These are phyloP conservation scores for Starmerella roubikii DNA, from an alignment of 805 yeast species.

Conservation along the genomic window DNA sequence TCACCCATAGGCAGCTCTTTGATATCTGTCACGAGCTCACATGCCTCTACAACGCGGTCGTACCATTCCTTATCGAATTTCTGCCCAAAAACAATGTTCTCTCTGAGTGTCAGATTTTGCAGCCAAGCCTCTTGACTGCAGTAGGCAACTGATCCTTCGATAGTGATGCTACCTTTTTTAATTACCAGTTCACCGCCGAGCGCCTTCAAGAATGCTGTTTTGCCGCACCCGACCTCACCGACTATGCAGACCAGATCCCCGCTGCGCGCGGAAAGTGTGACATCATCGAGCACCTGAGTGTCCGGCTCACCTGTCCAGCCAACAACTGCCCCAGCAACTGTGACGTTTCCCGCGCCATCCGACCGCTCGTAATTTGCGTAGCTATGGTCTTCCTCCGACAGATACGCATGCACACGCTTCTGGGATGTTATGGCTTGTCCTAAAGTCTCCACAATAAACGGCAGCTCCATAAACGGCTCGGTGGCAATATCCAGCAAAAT, in stretches of 20 bases:
- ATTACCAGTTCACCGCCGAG: conserved; percentile 71
- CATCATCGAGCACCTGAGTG: conserved; percentile 51
- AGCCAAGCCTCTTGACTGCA: conserved; percentile 90
- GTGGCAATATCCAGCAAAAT: conserved; percentile 47
- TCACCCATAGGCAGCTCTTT: conserved; percentile 58
- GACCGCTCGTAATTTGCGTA: conserved; percentile 4
- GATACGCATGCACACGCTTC: conserved; percentile 11
- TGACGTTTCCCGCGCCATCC: neutral
- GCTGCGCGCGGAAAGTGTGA: conserved; percentile 54
- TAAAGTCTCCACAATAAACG: conserved; percentile 5
- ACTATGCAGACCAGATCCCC: conserved; percentile 75
- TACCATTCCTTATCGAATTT: conserved; percentile 39
- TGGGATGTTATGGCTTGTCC: conserved; percentile 9
- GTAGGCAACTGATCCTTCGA: conserved; percentile 70
- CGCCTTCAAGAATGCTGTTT: conserved; percentile 67
- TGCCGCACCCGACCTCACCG: conserved; percentile 82
- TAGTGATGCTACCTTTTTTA: conserved; percentile 53
- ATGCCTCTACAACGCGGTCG: conserved; percentile 40
- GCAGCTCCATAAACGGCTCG: conserved; percentile 10
- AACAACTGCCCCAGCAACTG: neutral
- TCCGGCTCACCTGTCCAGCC: conserved; percentile 20
- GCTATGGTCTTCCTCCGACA: conserved; percentile 7
- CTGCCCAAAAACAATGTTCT: conserved; percentile 56
- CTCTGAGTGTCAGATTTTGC: conserved; percentile 77
- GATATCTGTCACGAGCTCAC: conserved; percentile 53